A percentile compares a stretch with the other conserved stretches of the same genome.
These are phyloP conservation scores for Lodderomyces parapsilosis DNA, from an alignment of 1,139 yeast species.

Conservation along the genomic window DNA sequence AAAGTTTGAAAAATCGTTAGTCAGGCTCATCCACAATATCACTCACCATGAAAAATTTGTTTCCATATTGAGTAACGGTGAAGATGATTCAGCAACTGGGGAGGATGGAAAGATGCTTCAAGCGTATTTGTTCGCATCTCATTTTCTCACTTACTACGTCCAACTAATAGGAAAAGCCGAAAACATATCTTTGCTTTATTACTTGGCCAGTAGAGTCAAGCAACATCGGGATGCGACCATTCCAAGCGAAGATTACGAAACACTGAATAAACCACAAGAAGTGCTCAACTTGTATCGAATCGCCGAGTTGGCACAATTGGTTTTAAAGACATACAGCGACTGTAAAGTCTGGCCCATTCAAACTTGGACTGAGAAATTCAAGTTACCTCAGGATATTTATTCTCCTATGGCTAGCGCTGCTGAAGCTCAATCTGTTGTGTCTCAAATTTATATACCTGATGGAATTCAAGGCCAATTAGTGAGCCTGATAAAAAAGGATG, in stretches of 20 bases:
- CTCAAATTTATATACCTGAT: constrained; percentile 52
- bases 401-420: constrained; percentile 49
- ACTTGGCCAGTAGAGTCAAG: constrained; percentile 75
- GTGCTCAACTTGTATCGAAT: constrained; percentile 55
- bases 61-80: constrained; percentile 34
- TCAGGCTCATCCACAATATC: constrained; percentile 66
- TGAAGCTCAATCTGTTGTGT: constrained; percentile 46
- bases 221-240: constrained; percentile 66
- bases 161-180: constrained; percentile 62
- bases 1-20: constrained; percentile 60
- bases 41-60: constrained; percentile 74
- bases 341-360: constrained; percentile 65
- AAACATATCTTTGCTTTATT: constrained; percentile 71
- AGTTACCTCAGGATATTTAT: constrained; percentile 65
- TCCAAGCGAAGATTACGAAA: constrained; percentile 34
- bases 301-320: constrained; percentile 72
- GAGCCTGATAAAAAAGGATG: constrained; percentile 24
- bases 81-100: constrained; percentile 16
- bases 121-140: constrained; percentile 53
- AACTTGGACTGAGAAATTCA: constrained; percentile 80
- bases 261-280: constrained; percentile 22
- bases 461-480: constrained; percentile 30
- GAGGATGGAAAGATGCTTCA: constrained; percentile 16
- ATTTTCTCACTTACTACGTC: constrained; percentile 60
- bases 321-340: constrained; percentile 59